Evolutionary conservation across 352 stramenopile genomes (phyloP).

Genomic region (Pythium scleroteichum): DNA sequence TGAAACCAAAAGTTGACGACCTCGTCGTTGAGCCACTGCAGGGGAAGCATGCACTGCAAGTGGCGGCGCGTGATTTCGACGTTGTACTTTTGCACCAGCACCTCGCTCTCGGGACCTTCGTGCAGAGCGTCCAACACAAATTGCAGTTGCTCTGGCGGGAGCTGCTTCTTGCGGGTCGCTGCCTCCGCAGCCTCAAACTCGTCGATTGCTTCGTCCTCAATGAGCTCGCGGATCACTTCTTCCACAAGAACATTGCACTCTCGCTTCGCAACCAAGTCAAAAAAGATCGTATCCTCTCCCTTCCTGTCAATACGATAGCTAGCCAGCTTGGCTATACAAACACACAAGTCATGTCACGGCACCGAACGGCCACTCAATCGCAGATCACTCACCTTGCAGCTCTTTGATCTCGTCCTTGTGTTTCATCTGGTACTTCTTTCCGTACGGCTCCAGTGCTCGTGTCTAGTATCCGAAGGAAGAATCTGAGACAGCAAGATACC

Average conservation of each 20-base stretch:
- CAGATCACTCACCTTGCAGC: constrained; percentile 17
- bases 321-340: constrained; percentile 12
- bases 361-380: neutral
- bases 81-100: constrained; percentile 83
- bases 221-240: constrained; percentile 57
- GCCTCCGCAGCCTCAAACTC: constrained; percentile 54
- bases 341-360: neutral
- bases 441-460: constrained; percentile 24
- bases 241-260: constrained; percentile 41
- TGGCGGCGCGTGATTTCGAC: constrained; percentile 75
- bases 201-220: constrained; percentile 60
- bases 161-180: constrained; percentile 47
- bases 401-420: constrained; percentile 31
- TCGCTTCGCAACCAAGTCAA: constrained; percentile 15
- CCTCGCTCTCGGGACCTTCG: constrained; percentile 49
- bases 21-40: constrained; percentile 79
- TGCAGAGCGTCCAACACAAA: constrained; percentile 58
- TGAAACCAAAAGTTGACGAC: constrained; percentile 90
- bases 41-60: constrained; percentile 69
- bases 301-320: constrained; percentile 21
- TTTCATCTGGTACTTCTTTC: constrained; percentile 28
- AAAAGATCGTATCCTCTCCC: constrained; percentile 19
- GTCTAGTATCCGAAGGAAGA: no score
- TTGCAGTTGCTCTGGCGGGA: constrained; percentile 62
- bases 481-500: neutral